Percentiles rank a stretch among this genome's conserved stretches.
These are phyloP conservation scores for Clitocybe nebularis DNA, from an alignment of 1,284 basidiomycete genomes.

Conservation along the genomic window DNA sequence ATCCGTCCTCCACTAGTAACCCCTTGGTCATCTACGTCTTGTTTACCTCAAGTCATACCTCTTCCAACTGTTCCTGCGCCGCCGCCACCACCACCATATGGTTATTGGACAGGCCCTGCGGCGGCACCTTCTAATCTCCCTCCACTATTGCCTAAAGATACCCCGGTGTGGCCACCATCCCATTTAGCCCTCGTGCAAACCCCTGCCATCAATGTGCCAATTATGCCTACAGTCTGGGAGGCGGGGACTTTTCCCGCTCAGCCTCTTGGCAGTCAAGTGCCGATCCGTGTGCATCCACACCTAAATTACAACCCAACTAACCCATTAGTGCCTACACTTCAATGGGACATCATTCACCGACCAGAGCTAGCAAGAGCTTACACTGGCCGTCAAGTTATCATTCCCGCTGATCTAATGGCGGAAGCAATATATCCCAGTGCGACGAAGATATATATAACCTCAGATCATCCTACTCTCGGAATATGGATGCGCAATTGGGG, in stretches of 20 bases:
- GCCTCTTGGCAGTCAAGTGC: constrained; percentile 24
- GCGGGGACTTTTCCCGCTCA: constrained; percentile 27
- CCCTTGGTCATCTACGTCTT: background rate
- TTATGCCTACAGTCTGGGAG: constrained; percentile 13
- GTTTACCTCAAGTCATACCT: background rate
- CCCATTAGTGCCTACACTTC: constrained; percentile 24
- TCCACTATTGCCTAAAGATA: background rate
- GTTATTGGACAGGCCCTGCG: background rate
- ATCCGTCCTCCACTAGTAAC: constrained; percentile 4
- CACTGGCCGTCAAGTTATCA: constrained; percentile 23
- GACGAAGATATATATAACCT: constrained; percentile 25
- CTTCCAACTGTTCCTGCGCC: background rate
- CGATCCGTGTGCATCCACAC: constrained; percentile 26
- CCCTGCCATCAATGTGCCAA: constrained; percentile 5
- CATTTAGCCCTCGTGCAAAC: constrained; percentile 3
- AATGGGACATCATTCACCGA: constrained; percentile 32
- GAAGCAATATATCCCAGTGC: constrained; percentile 22
- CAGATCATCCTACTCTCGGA: constrained; percentile 25
- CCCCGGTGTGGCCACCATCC: constrained; percentile 11
- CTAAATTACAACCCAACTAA: constrained; percentile 29
- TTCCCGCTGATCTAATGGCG: constrained; percentile 20
- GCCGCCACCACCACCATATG: background rate
- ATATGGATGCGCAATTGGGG: constrained; percentile 33
- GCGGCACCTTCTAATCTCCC: background rate
- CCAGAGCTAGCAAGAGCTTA: constrained; percentile 26